A percentile compares a stretch with the other conserved stretches of the same genome.
phyloP scores from a whole-genome alignment of 306 rosid species.

The Trichosanthes cucumerina region DNA sequence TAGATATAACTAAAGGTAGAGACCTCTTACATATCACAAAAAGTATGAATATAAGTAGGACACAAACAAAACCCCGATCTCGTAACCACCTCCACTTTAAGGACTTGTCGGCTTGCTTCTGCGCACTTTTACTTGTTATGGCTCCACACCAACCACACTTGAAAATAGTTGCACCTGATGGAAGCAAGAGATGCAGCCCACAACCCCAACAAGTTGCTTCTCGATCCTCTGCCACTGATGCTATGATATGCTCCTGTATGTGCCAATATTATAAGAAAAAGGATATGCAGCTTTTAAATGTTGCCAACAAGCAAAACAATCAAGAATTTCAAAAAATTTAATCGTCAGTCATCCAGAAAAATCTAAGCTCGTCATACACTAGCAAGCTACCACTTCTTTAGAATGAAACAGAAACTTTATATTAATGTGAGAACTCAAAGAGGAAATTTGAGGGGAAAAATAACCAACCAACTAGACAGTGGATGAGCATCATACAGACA shows the following conservation, averaged over 20 bases:
- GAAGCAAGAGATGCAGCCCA: slow-evolving; percentile 65
- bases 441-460: background rate
- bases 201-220: slow-evolving; percentile 95
- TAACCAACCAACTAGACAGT: background rate
- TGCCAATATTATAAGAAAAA: slow-evolving; percentile 41
- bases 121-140: slow-evolving; percentile 46
- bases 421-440: background rate
- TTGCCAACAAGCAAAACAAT: background rate
- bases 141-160: slow-evolving; percentile 99
- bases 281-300: background rate
- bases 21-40: slow-evolving; percentile 62
- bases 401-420: background rate
- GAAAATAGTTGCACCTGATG: slow-evolving; percentile 47
- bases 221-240: slow-evolving; percentile 30
- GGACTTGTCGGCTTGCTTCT: slow-evolving; percentile 39
- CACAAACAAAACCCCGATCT: slow-evolving; percentile 57
- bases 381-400: background rate
- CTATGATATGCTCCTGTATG: slow-evolving; percentile 57
- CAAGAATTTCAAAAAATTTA: background rate
- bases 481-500: background rate
- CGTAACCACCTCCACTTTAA: slow-evolving; percentile 55
- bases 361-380: background rate
- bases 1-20: slow-evolving; percentile 1
- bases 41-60: slow-evolving; percentile 56
- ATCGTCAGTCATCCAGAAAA: background rate